These are phyloP conservation scores for Metarhizium robertsii DNA, from an alignment of 2,329 filamentous ascomycete genomes.

Conservation along the genomic window DNA sequence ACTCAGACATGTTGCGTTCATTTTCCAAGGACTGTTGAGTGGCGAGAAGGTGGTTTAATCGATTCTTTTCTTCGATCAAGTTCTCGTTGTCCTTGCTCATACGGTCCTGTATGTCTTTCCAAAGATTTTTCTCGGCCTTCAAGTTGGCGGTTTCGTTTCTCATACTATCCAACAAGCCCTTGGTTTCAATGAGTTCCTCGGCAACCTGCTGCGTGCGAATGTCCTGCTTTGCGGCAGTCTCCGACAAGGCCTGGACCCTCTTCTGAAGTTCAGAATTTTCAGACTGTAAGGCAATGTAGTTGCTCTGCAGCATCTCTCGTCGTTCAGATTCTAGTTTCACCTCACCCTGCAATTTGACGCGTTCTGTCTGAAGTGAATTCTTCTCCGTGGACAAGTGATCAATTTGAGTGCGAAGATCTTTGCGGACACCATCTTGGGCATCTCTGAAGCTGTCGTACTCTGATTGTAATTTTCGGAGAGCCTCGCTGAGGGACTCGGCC, in stretches of 20 bases:
- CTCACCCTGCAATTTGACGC: constrained; percentile 71
- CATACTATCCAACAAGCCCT: constrained; percentile 73
- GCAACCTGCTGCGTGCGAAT: constrained; percentile 83
- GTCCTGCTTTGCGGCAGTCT: constrained; percentile 83
- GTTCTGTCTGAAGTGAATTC: constrained; percentile 70
- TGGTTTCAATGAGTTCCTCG: constrained; percentile 84
- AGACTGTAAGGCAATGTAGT: constrained; percentile 71
- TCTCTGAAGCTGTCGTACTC: constrained; percentile 87
- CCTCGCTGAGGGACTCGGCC: constrained; percentile 56
- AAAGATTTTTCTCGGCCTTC: constrained; percentile 89
- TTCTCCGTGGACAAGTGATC: constrained; percentile 77
- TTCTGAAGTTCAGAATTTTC: constrained; percentile 86
- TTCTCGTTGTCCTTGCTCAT: constrained; percentile 81
- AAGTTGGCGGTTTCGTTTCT: constrained; percentile 86
- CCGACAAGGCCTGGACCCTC: constrained; percentile 65
- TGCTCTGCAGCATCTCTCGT: constrained; percentile 81
- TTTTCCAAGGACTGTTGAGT: constrained; percentile 86
- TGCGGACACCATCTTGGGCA: constrained; percentile 72
- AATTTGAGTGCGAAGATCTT: constrained; percentile 75
- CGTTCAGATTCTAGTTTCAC: constrained; percentile 73
- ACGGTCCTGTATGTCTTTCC: constrained; percentile 86
- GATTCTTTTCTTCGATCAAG: constrained; percentile 72
- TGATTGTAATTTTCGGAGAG: constrained; percentile 78
- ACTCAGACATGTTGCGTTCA: constrained; percentile 77
- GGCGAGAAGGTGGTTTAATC: constrained; percentile 72